A percentile compares a stretch with the other conserved stretches of the same genome.
Conservation (phyloP, 1,284 basidiomycete species). For the Pseudozyma sp. region DNA sequence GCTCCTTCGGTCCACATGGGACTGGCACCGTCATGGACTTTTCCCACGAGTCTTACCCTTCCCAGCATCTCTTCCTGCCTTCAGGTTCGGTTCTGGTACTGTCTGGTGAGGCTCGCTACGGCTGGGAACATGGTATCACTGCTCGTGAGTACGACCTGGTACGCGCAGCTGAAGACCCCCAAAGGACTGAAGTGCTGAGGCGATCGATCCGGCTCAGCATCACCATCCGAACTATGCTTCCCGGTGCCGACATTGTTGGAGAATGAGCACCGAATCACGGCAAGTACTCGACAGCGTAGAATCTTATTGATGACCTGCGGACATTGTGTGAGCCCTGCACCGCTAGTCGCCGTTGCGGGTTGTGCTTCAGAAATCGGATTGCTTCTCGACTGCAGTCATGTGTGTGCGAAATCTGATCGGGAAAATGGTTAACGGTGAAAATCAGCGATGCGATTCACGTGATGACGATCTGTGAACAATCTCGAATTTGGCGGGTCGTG, state of each 20-base stretch:
- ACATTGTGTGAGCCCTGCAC: no score
- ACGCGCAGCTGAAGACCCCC: background rate
- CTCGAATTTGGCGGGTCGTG: conserved; percentile 1
- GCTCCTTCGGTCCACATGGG: conserved; percentile 42
- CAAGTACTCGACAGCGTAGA: no score
- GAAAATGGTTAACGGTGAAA: background rate
- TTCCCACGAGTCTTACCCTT: conserved; percentile 3
- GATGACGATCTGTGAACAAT: background rate
- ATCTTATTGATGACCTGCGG: background rate
- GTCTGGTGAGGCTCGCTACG: conserved; percentile 69
- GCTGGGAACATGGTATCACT: conserved; percentile 71
- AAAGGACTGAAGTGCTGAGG: conserved; percentile 5
- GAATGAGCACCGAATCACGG: conserved; percentile 1
- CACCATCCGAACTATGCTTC: conserved; percentile 55
- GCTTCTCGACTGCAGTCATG: background rate
- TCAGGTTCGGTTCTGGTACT: conserved; percentile 69
- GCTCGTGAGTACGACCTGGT: conserved; percentile 36
- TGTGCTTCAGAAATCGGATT: background rate
- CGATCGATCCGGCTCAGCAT: conserved; percentile 50
- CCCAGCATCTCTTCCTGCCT: conserved; percentile 68
- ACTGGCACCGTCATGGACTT: conserved; percentile 59
- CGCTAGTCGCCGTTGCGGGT: no score
- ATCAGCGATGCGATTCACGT: conserved; percentile 9
- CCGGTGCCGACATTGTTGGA: conserved; percentile 50
- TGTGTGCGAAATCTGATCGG: background rate